phyloP scores from a whole-genome alignment of 345 rosid species.

The Ceriops zippeliana region DNA sequence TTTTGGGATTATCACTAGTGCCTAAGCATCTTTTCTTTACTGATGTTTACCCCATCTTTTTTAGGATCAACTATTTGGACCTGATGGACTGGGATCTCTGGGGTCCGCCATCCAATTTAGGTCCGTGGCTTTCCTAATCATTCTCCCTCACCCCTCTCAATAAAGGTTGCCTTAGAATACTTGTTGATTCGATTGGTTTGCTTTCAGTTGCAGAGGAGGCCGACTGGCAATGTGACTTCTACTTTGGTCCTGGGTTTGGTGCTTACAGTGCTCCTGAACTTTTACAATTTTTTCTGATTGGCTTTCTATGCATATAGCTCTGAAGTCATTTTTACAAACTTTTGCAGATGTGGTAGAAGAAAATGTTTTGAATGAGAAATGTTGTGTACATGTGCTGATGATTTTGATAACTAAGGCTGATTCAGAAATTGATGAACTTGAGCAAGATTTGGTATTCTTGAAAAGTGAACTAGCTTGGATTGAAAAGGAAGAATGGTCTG shows the following conservation, averaged over 20 bases:
- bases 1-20: too few species aligned
- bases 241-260: conserved; percentile 54
- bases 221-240: conserved; percentile 40
- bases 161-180: not conserved
- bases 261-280: not conserved
- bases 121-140: conserved; percentile 1
- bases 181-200: conserved; percentile 7
- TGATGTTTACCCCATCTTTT: not conserved
- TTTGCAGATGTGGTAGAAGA: conserved; percentile 59
- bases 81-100: conserved; percentile 54
- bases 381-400: conserved; percentile 49
- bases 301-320: conserved; percentile 3
- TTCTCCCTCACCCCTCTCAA: not conserved
- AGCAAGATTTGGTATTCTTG: conserved; percentile 35
- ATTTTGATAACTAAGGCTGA: conserved; percentile 49
- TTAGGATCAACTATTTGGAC: conserved; percentile 13
- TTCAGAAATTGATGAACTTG: conserved; percentile 50
- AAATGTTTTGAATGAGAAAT: conserved; percentile 50
- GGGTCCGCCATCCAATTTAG: conserved; percentile 47
- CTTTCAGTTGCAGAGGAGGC: conserved; percentile 35
- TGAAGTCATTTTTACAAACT: not conserved
- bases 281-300: conserved; percentile 1
- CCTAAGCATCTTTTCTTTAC: not conserved
- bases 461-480: conserved; percentile 50
- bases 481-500: conserved; percentile 48